Base-by-base conservation (phyloP, 2,329 filamentous ascomycete species). In the Gnomoniopsis smithogilvyi region DNA sequence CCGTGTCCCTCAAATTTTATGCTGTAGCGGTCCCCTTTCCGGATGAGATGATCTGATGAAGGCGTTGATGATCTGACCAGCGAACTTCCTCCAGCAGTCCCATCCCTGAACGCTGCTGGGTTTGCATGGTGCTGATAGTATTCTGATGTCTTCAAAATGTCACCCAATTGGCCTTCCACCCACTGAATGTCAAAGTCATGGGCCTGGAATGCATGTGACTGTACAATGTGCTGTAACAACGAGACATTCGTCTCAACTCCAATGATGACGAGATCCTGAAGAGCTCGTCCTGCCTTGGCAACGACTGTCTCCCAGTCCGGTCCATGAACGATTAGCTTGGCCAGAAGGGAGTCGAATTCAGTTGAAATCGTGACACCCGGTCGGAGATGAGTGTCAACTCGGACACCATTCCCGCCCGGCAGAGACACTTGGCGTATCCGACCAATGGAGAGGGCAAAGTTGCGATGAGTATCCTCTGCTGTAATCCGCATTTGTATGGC, bases 201-300 rank as follows among this genome's bases (percentile, higher is more conserved):
- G 0, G 68, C 61, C 0, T 73, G 56, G 63, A 88, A 87, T 46
- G 80, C 77, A 1, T 70, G 63, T 63, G 82, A 79, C 0, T 71
- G 70, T 4, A 85, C 70, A 17, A 87, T 82, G 0, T 78, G 83
- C 43, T 76, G 72, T 1, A 88, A 73, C 1, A 86, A 69, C 51
- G 76, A 71, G 17, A 87, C 63, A 60, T 85, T 87, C 0, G 85
- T 87, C 63, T 81, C 81, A 4, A 88, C 74, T 1, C 85, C 85
- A 0, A 66, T 68, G n/a, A 88, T 76, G 2, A 67, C 70, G 0
- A 81, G 82, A 61, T 87, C 84, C 17, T 77, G 72, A 1, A 88
- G 70, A 0, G 83, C 83, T 36, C 82, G 72, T 53, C 73, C 73
- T 0, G 83, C 80, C 67, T 86, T 88, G 2, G 68, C 66, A 1